A percentile compares a stretch with the other conserved stretches of the same genome.
These are phyloP conservation scores for Lanmaoa pseudosensibilis DNA, from an alignment of 768 basidiomycete species.

Conservation along the genomic window DNA sequence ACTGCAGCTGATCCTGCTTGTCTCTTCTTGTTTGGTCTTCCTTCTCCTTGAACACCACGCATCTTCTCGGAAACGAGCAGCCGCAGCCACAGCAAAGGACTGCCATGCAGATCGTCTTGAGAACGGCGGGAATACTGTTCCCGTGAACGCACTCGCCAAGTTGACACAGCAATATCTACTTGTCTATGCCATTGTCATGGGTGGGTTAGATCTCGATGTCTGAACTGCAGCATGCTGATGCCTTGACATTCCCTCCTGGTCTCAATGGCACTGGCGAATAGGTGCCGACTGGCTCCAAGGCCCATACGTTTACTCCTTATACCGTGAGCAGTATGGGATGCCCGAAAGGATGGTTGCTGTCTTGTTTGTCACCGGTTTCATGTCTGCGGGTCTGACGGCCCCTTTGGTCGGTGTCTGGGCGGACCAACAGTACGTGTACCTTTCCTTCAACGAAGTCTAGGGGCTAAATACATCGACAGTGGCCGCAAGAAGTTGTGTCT, in stretches of 20 bases:
- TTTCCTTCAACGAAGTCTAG: background rate
- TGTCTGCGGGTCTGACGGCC: slow-evolving; percentile 66
- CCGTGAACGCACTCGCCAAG: slow-evolving; percentile 28
- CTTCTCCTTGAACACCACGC: slow-evolving; percentile 37
- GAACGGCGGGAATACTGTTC: slow-evolving; percentile 27
- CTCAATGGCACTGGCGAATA: slow-evolving; percentile 22
- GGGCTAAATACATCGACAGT: slow-evolving; percentile 34
- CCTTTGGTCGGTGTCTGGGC: slow-evolving; percentile 78
- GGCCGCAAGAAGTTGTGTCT: slow-evolving; percentile 69
- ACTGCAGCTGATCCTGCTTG: slow-evolving; percentile 38
- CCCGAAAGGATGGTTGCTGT: slow-evolving; percentile 64
- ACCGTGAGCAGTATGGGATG: slow-evolving; percentile 64
- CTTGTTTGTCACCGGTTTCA: slow-evolving; percentile 76
- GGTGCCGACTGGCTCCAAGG: slow-evolving; percentile 82
- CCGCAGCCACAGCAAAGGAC: slow-evolving; percentile 24
- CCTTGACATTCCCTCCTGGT: background rate
- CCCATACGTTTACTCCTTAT: slow-evolving; percentile 75
- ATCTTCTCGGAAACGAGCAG: slow-evolving; percentile 26
- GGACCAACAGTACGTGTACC: slow-evolving; percentile 52
- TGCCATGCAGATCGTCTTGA: slow-evolving; percentile 30
- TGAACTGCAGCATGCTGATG: background rate
- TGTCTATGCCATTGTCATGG: slow-evolving; percentile 76
- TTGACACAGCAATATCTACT: slow-evolving; percentile 55
- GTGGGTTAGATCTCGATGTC: slow-evolving; percentile 35
- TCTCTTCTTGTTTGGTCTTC: slow-evolving; percentile 34